Evolutionary conservation across 768 basidiomycete genomes (phyloP), one percentile per base, ranked within the genome.

Genomic region (Dioszegia crocea): DNA sequence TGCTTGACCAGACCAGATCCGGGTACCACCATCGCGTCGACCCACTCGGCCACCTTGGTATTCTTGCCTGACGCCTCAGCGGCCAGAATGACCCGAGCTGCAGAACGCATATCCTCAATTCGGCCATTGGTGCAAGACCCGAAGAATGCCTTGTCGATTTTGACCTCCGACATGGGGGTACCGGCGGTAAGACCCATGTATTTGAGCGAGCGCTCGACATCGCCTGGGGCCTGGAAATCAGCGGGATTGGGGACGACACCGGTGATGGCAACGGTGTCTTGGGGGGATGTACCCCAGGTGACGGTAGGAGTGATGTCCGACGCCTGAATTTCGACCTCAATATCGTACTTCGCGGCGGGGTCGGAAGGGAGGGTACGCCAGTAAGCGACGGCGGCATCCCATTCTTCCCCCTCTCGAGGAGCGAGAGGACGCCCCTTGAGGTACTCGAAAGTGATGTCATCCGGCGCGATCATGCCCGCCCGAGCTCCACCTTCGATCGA

Each of bases 51-150:
- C 38, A 93, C 87, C 70, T 86, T 86, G 46, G 86, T 84, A 2
- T 73, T 71, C 14, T 68, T 66, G 26, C 85, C 83, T 14, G 83
- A 81, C 41, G 87, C 87, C 51, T 86, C 86, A 53, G 76, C 68
- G 17, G 88, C 85, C 17, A 89, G 74, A 52, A 91, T 80, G 64
- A 94, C 83, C 68, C 82, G 82, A 16, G 88, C 88, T 30, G 91
- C 91, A 2, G 89, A 87, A 58, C 91, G 87, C 50, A 94, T 82
- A 78, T 94, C 91, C 77, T 92, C 91, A 60, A 94, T 90, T 45
- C 91, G 88, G 68, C 88, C 87, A 79, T 93, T 94, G 70, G 91
- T 94, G 81, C 91, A 94, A 3, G 91, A 92, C 14, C 91, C 91
- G 62, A 94, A 87, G 81, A 94, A 94, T 26, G 91, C 85, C 77